Evolutionary conservation across 1,284 basidiomycete genomes (phyloP), one percentile per base, ranked within the genome.

Genomic region (Sanghuangporus sanghuang): DNA sequence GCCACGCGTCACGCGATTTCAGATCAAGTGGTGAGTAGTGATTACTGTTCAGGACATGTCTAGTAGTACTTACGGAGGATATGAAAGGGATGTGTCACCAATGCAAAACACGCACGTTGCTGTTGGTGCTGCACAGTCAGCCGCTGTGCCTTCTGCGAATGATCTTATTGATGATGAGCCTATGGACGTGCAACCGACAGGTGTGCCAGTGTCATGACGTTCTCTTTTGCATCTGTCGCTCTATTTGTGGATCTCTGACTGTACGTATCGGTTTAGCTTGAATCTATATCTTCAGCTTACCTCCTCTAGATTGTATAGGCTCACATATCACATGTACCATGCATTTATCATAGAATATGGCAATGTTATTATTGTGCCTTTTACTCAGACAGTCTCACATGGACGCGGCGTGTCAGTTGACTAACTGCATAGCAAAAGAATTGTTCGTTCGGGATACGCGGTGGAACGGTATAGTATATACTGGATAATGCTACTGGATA

Each of bases 1-100:
- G 74, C 95, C 96, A 46, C 84, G 96, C 61, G 96, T 99, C 46
- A 99, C 97, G 40, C 82, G 96, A 57, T 92, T 92, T 70, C 89
- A 92, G 72, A 93, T 93, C 67, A 92, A 90, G 74, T 93, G 90
- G 90, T 90, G 67, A 32, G 87, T 79, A 27, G 2, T 57, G n/a
- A 14, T 35, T 57, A 65, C 52, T 27, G 32, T 39, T 12, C 49
- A 8, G 52, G 27, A 32, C 44, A 21, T 59, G 12, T 46, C 21
- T 11, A n/a, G 14, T 12, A 65, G 23, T 66, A 36, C 48, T 67
- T 7, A 38, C 21, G 2, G 35, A 50, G 60, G 52, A 52, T 59
- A 55, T 40, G 16, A 59, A 14, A 91, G 90, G 89, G 90, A 92
- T 69, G 84, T 89, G n/a, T 73, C 79, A 35, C 82, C 86, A 18